These are phyloP conservation scores for Trichosporon faecale DNA, from an alignment of 1,284 basidiomycete genomes.

Conservation along the genomic window DNA sequence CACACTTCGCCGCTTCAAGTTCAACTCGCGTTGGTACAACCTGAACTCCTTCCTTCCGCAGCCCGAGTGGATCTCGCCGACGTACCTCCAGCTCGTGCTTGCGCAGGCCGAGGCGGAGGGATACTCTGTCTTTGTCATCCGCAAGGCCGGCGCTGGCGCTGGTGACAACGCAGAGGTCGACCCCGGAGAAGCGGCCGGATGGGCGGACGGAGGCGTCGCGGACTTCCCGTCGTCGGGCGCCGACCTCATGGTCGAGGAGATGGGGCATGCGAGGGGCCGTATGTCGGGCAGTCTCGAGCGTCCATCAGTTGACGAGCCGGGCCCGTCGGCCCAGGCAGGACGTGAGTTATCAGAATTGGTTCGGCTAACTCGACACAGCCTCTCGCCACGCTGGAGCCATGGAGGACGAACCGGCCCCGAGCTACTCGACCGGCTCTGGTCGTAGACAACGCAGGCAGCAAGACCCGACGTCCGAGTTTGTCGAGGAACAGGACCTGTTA, in stretches of 20 bases:
- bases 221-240: constrained; percentile 46
- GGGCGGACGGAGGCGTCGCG: constrained; percentile 46
- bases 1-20: constrained; percentile 70
- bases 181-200: constrained; percentile 38
- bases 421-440: constrained; percentile 18
- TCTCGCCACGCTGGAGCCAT: constrained; percentile 20
- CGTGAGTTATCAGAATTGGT: constrained; percentile 17
- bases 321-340: constrained; percentile 13
- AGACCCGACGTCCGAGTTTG: constrained; percentile 16
- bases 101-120: constrained; percentile 84
- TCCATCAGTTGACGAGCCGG: not conserved
- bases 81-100: constrained; percentile 79
- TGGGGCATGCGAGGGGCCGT: constrained; percentile 42
- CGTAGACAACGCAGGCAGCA: constrained; percentile 25
- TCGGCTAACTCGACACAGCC: constrained; percentile 18
- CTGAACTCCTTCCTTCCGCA: constrained; percentile 70
- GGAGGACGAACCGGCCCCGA: constrained; percentile 9
- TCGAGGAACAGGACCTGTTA: constrained; percentile 18
- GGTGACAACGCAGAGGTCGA: constrained; percentile 18
- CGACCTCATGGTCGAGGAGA: constrained; percentile 42
- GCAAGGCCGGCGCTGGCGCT: constrained; percentile 37
- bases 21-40: constrained; percentile 75
- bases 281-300: constrained; percentile 16
- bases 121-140: constrained; percentile 82
- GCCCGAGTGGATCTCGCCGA: constrained; percentile 78